phyloP scores from a whole-genome alignment of 2,329 filamentous ascomycete genomes.

The Uncinocarpus reesii region DNA sequence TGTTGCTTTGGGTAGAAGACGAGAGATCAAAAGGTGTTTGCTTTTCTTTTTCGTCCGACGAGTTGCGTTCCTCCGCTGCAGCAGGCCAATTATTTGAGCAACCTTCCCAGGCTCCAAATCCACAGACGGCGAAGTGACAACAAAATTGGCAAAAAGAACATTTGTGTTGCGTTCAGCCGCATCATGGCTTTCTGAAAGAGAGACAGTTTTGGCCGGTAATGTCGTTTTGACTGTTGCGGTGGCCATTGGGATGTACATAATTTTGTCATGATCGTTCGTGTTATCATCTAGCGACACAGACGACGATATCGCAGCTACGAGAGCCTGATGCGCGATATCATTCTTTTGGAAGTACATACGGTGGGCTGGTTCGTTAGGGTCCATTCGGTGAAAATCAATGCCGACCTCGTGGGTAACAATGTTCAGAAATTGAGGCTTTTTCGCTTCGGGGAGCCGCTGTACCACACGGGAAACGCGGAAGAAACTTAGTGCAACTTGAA shows the following conservation, averaged over 20 bases:
- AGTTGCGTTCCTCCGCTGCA: constrained; percentile 47
- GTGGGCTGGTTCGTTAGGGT: constrained; percentile 86
- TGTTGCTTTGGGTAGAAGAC: constrained; percentile 83
- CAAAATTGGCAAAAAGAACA: constrained; percentile 89
- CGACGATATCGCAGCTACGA: constrained; percentile 84
- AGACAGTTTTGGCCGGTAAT: constrained; percentile 83
- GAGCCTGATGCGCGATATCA: constrained; percentile 87
- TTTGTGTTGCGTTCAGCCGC: constrained; percentile 87
- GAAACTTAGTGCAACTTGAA: constrained; percentile 89
- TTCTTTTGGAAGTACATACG: constrained; percentile 95
- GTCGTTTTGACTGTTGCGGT: constrained; percentile 93
- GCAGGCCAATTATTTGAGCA: constrained; percentile 68
- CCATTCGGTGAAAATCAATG: constrained; percentile 80
- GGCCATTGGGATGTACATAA: constrained; percentile 93
- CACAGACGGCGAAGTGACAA: constrained; percentile 88
- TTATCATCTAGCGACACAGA: constrained; percentile 86
- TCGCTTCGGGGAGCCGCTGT: constrained; percentile 53
- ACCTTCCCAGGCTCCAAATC: constrained; percentile 88
- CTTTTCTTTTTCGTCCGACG: constrained; percentile 37
- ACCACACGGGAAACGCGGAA: constrained; percentile 76
- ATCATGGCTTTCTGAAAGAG: constrained; percentile 57
- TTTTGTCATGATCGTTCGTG: constrained; percentile 70
- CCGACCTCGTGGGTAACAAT: constrained; percentile 94
- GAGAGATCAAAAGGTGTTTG: constrained; percentile 63
- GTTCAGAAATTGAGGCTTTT: constrained; percentile 68